Evolutionary conservation across 129 eudicot genomes (phyloP), one percentile per base, ranked within the genome.

Genomic region (Gnaphalium uliginosum): DNA sequence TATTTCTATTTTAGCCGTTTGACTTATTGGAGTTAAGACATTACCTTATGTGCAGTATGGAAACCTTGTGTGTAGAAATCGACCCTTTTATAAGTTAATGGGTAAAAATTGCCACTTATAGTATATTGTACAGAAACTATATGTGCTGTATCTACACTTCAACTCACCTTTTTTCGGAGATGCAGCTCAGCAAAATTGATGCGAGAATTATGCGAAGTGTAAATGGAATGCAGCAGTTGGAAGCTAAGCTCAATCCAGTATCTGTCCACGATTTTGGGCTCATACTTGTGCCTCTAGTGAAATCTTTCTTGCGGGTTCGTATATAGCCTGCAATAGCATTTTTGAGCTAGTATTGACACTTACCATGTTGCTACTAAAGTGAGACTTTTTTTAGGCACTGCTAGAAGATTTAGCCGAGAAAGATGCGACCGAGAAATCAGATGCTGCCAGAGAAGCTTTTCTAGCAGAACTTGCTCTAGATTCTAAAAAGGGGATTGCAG

Each of bases 361-460:
- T 4, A 3, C 33, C 33, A 30, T 30, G 5, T 30, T 30, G 33
- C 5, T 5, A 30, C 5, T 30, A 30, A 2, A 30, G 33, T 30
- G 33, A 30, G 33, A 30, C 5, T 30, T 69, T 88, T 25, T 76
- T 35, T 77, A 94, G 99, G 97, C 97, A 66, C 88, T 74, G 66
- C 48, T 94, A 80, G 99, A 89, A 86, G 89, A 89, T 84, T 81
- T 89, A 62, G 97, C 99, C n/a, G 99, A 91, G 78, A 94, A 91
- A 84, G 93, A 90, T 75, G 99, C 99, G 19, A 91, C 96, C 26
- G 88, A 87, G 83, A 94, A 94, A 78, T 94, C 99, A 67, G 97
- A 94, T 86, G 97, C 97, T 70, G 97, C 97, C 27, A 89, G 99
- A 83, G 97, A 94, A 82, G 96, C 96, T 71, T 87, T 94, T 77